Conservation (phyloP, 768 basidiomycete genomes). For the Russula earlei region DNA sequence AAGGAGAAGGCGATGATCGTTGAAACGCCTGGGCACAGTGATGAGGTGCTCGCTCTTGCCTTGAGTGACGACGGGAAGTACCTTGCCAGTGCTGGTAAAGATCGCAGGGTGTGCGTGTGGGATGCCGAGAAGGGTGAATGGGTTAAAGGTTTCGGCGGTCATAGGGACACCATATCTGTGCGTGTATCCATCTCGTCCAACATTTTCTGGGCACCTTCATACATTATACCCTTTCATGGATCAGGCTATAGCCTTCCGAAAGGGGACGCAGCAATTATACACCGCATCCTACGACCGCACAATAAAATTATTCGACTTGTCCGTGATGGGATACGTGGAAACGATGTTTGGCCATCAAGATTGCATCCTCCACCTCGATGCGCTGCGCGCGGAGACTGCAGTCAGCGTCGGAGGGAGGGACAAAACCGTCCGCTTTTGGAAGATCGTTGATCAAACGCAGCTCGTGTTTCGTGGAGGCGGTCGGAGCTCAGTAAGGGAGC, state of each 20-base stretch:
- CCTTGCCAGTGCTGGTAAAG: too few relatives aligned
- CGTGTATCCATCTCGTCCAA: slow-evolving; percentile 25
- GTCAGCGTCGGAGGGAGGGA: slow-evolving; percentile 86
- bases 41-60: slow-evolving; percentile 66
- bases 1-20: slow-evolving; percentile 46
- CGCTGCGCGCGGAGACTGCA: slow-evolving; percentile 74
- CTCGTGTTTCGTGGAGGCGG: slow-evolving; percentile 96
- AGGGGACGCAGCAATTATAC: slow-evolving; percentile 66
- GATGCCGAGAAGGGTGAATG: too few relatives aligned
- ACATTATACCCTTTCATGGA: neutral
- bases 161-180: too few relatives aligned
- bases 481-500: slow-evolving; percentile 65
- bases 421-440: slow-evolving; percentile 91
- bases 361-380: slow-evolving; percentile 63
- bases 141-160: too few relatives aligned
- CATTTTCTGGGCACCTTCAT: slow-evolving; percentile 29
- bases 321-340: slow-evolving; percentile 87
- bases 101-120: too few relatives aligned
- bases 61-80: neutral
- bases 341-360: slow-evolving; percentile 98
- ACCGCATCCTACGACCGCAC: slow-evolving; percentile 80
- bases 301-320: slow-evolving; percentile 75
- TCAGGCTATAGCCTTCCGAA: slow-evolving; percentile 67
- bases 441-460: slow-evolving; percentile 90
- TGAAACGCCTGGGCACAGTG: slow-evolving; percentile 66